Evolutionary conservation across 176 grass and related monocot genomes (phyloP), one percentile per base, ranked within the genome.

Genomic region (Paspalum vaginatum): DNA sequence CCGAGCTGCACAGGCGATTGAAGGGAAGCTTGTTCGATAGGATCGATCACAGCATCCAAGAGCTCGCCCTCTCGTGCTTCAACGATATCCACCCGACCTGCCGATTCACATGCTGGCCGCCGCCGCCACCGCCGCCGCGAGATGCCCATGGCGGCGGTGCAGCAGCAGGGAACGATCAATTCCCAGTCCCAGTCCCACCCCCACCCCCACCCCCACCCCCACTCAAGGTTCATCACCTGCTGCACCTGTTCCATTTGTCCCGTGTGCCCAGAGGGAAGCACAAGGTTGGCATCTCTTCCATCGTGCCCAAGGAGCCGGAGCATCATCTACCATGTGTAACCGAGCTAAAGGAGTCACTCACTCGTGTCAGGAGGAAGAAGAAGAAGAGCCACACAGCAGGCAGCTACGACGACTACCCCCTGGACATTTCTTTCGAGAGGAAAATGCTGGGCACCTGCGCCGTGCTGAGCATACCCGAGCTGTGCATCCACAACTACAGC

Each of bases 31-130:
- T 65, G 0, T 79, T 79, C 1, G 0, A 1, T 0, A n/a, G 20
- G 0, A 39, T 41, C 76, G 1, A 51, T 0, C 11, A 1, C 61
- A 65, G 11, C 27, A 40, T 79, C 3, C 0, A 65, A 1, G 26
- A 79, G 3, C 60, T 79, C 11, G 76, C 45, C 1, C 16, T 79
- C 61, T 79, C 76, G 2, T 79, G 76, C 11, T 79, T 79, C 61
- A 45, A 79, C 13, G 61, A 41, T 2, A 51, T 79, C 46, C 61
- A 39, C 46, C 61, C 76, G 1, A 8, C 6, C 58, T 0, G 8
- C n/a, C n/a, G n/a, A n/a, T n/a, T n/a, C n/a, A n/a, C n/a, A n/a
- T n/a, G n/a, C n/a, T n/a, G n/a, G n/a, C n/a, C n/a, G n/a, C n/a
- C n/a, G n/a, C n/a, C n/a, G n/a, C n/a, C n/a, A n/a, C n/a, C n/a